A percentile compares a stretch with the other conserved stretches of the same genome.
Evolutionary conservation across 768 basidiomycete species (phyloP).

Genomic region (Xerocomus brunneocitrinus): DNA sequence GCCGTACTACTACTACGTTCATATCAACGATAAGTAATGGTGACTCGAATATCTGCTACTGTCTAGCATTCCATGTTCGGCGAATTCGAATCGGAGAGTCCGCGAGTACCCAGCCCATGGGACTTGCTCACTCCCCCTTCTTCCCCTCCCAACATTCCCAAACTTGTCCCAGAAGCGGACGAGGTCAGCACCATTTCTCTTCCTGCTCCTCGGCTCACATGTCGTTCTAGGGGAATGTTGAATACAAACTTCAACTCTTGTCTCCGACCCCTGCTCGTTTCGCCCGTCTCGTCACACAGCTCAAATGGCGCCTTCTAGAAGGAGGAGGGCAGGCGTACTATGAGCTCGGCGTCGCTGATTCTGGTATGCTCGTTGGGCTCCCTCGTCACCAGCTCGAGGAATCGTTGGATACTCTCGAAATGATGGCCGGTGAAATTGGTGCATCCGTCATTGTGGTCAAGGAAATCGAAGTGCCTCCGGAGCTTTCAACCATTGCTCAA

Average conservation of each 20-base stretch:
- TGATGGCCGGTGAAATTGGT: slow-evolving; percentile 93
- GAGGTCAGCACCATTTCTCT: slow-evolving; percentile 33
- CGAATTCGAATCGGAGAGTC: slow-evolving; percentile 77
- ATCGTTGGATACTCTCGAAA: slow-evolving; percentile 81
- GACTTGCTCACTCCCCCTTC: slow-evolving; percentile 63
- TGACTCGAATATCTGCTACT: slow-evolving; percentile 50
- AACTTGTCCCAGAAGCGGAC: slow-evolving; percentile 74
- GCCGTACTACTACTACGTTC: too few species aligned
- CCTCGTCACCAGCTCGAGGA: slow-evolving; percentile 67
- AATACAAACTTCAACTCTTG: slow-evolving; percentile 91
- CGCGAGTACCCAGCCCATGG: slow-evolving; percentile 79
- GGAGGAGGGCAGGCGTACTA: slow-evolving; percentile 83
- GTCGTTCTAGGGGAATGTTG: slow-evolving; percentile 67
- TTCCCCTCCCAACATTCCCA: slow-evolving; percentile 45
- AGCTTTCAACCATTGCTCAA: slow-evolving; percentile 36
- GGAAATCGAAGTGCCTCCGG: slow-evolving; percentile 73
- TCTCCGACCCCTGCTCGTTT: slow-evolving; percentile 74
- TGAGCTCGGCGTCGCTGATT: slow-evolving; percentile 81
- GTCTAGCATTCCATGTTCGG: slow-evolving; percentile 57
- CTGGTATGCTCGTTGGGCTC: slow-evolving; percentile 82
- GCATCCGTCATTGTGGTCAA: slow-evolving; percentile 89
- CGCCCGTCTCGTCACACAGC: slow-evolving; percentile 83
- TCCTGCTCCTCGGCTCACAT: not conserved
- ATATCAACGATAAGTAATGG: slow-evolving; percentile 32
- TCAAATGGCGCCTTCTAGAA: slow-evolving; percentile 90